A percentile compares a stretch with the other conserved stretches of the same genome.
Conservation (phyloP, 176 grass and related monocot genomes). For the Areca catechu region DNA sequence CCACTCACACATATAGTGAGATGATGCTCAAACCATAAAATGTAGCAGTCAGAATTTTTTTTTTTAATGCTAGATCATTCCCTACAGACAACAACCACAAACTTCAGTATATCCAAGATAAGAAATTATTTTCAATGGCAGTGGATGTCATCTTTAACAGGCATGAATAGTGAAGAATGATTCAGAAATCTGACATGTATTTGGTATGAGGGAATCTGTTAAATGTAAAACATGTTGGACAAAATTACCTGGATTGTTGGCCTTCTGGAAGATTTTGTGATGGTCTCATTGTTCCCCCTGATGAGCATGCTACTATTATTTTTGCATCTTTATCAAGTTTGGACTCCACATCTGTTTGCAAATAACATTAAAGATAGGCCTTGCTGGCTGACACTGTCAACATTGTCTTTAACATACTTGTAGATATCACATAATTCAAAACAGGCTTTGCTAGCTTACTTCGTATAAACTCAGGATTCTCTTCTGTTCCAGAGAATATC, state of each 20-base stretch:
- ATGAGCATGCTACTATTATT: slow-evolving; percentile 91
- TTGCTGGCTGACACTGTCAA: slow-evolving; percentile 38
- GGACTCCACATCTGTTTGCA: slow-evolving; percentile 46
- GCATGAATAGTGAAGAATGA: neutral
- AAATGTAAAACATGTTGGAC: neutral
- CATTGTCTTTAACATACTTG: no score
- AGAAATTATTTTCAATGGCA: no score
- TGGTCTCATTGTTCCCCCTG: slow-evolving; percentile 79
- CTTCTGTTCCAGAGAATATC: slow-evolving; percentile 95
- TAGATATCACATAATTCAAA: neutral
- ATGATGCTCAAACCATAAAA: no score
- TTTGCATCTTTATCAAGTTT: slow-evolving; percentile 87
- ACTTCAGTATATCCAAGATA: no score
- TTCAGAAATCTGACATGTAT: neutral
- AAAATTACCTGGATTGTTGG: slow-evolving; percentile 71
- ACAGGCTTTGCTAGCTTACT: slow-evolving; percentile 25
- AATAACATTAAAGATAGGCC: neutral
- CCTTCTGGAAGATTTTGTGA: slow-evolving; percentile 90
- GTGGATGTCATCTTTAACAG: no score
- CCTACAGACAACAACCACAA: no score
- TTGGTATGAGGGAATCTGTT: slow-evolving; percentile 1
- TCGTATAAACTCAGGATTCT: slow-evolving; percentile 89
- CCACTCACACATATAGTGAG: no score
- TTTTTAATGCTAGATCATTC: no score
- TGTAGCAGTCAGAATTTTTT: no score